phyloP scores from a whole-genome alignment of 495 filamentous ascomycete genomes.

The Xylaria longipes region DNA sequence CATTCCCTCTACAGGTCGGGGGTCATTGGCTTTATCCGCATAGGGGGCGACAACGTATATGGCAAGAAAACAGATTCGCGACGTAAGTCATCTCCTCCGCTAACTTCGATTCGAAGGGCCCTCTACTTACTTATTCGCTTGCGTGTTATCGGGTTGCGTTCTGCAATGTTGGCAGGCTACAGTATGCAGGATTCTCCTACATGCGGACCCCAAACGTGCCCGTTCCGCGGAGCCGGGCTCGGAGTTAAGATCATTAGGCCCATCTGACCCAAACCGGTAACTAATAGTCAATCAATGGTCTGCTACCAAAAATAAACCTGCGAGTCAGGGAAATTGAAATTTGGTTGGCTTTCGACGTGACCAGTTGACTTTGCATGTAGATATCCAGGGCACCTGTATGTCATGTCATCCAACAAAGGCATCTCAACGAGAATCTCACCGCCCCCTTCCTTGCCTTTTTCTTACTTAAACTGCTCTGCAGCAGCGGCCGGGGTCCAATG shows the following conservation, averaged over 20 bases:
- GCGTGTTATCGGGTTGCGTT: background rate
- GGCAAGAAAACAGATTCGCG: too few relatives aligned
- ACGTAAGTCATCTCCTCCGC: too few relatives aligned
- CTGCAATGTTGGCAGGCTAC: background rate
- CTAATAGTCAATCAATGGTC: background rate
- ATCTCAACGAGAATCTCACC: background rate
- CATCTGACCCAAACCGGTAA: background rate
- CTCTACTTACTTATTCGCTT: too few relatives aligned
- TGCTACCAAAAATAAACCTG: background rate
- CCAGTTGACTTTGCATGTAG: background rate
- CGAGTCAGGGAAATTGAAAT: background rate
- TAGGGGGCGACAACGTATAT: too few relatives aligned
- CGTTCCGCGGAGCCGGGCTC: background rate
- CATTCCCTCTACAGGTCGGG: background rate
- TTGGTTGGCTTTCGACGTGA: background rate
- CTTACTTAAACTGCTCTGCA: background rate
- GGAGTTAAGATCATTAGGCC: slow-evolving; percentile 3
- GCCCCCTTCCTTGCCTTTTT: background rate
- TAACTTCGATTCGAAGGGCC: too few relatives aligned
- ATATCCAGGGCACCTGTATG: background rate
- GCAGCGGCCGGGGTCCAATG: slow-evolving; percentile 10
- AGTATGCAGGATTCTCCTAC: background rate
- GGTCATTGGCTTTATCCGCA: background rate
- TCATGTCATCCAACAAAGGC: background rate
- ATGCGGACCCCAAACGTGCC: background rate